A percentile compares a stretch with the other conserved stretches of the same genome.
These are phyloP conservation scores for Globisporangium solare DNA, from an alignment of 352 stramenopile genomes.

Conservation along the genomic window DNA sequence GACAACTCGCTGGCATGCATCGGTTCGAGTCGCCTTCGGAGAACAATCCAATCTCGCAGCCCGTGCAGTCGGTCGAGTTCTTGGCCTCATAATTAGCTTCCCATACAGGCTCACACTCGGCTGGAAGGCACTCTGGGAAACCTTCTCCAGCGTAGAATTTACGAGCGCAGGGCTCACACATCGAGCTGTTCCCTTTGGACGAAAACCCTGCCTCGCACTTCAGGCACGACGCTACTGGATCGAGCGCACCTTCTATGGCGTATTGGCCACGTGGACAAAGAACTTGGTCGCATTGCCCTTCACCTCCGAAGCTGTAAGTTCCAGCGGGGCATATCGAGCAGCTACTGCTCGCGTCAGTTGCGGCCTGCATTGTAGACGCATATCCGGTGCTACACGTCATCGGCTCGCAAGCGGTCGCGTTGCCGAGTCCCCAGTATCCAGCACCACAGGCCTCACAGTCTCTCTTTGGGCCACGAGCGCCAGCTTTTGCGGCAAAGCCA, in stretches of 20 bases:
- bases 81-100: constrained; percentile 28
- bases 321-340: constrained; percentile 27
- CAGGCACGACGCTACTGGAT: constrained; percentile 24
- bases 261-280: constrained; percentile 24
- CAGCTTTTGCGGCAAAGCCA: constrained; percentile 22
- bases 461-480: constrained; percentile 23
- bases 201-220: constrained; percentile 26
- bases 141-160: constrained; percentile 25
- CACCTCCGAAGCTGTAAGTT: constrained; percentile 25
- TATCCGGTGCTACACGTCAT: constrained; percentile 26
- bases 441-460: constrained; percentile 33
- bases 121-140: constrained; percentile 19
- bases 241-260: constrained; percentile 22
- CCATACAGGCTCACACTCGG: constrained; percentile 32
- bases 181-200: constrained; percentile 29
- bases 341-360: constrained; percentile 22
- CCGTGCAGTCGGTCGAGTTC: constrained; percentile 40
- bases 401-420: constrained; percentile 20
- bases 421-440: constrained; percentile 31
- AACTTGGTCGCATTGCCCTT: constrained; percentile 29
- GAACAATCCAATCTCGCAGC: constrained; percentile 35
- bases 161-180: constrained; percentile 27
- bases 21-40: constrained; percentile 26
- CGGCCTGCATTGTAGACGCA: constrained; percentile 17
- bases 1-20: constrained; percentile 34